Conservation (phyloP, 495 filamentous ascomycete genomes). For the Penicillium arizonense region DNA sequence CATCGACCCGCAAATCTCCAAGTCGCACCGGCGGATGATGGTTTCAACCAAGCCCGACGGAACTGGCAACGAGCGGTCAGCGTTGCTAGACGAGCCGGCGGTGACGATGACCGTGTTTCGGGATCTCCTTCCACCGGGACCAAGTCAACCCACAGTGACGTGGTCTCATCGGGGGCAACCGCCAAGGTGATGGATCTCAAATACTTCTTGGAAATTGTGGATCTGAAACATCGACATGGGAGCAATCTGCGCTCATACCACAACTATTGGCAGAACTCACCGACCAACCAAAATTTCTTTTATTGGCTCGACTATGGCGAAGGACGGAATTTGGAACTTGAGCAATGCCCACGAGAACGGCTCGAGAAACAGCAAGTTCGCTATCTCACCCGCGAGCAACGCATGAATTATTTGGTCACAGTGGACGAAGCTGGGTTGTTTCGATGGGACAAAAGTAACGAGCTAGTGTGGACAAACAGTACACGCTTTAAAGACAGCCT, state of each 20-base stretch:
- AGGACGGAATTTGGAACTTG: slow-evolving; percentile 57
- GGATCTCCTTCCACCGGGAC: slow-evolving; percentile 25
- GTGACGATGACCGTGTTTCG: slow-evolving; percentile 46
- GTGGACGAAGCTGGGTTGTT: slow-evolving; percentile 66
- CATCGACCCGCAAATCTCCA: slow-evolving; percentile 38
- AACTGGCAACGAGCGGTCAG: slow-evolving; percentile 74
- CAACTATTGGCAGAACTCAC: slow-evolving; percentile 71
- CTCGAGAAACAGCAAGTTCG: slow-evolving; percentile 70
- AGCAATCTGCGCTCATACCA: slow-evolving; percentile 84
- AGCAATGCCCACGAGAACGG: slow-evolving; percentile 59
- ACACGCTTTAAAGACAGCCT: slow-evolving; percentile 75
- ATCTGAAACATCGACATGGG: slow-evolving; percentile 85
- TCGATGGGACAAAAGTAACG: slow-evolving; percentile 77
- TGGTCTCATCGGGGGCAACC: slow-evolving; percentile 38
- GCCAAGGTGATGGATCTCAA: slow-evolving; percentile 82
- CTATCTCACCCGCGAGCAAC: slow-evolving; percentile 71
- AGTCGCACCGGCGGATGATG: slow-evolving; percentile 10
- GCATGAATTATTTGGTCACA: slow-evolving; percentile 68
- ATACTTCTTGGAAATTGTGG: slow-evolving; percentile 94
- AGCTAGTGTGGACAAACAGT: slow-evolving; percentile 67
- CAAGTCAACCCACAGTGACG: slow-evolving; percentile 21
- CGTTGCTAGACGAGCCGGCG: slow-evolving; percentile 69
- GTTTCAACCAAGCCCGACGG: slow-evolving; percentile 48
- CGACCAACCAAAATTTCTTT: slow-evolving; percentile 87
- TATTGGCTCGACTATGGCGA: slow-evolving; percentile 92